Evolutionary conservation across 2,329 filamentous ascomycete species (phyloP).

Genomic region (Phialemonium atrogriseum): DNA sequence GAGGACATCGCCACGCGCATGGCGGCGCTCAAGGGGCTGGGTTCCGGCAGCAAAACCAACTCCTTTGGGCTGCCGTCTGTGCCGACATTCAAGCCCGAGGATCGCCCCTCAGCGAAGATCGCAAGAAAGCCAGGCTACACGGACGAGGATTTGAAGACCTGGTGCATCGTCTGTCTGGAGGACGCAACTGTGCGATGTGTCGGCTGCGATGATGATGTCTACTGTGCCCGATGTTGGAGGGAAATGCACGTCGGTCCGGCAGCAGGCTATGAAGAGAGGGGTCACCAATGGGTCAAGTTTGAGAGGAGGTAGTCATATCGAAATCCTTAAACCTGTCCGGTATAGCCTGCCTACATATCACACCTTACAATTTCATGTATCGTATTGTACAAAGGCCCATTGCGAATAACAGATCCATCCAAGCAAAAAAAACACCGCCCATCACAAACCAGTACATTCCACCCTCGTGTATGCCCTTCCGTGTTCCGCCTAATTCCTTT

Average conservation of each 20-base stretch:
- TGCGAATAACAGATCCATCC: too few relatives aligned
- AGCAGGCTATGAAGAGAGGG: slow-evolving; percentile 62
- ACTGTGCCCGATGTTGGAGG: slow-evolving; percentile 71
- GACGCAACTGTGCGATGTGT: slow-evolving; percentile 66
- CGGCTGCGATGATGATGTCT: slow-evolving; percentile 64
- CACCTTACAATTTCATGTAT: too few relatives aligned
- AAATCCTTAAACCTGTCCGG: too few relatives aligned
- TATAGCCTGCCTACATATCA: too few relatives aligned
- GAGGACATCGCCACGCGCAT: slow-evolving; percentile 43
- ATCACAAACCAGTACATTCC: too few relatives aligned
- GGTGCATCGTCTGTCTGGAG: slow-evolving; percentile 78
- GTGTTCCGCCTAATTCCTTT: too few relatives aligned
- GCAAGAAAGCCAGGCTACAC: slow-evolving; percentile 38
- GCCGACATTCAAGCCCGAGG: slow-evolving; percentile 39
- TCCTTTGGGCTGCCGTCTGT: slow-evolving; percentile 38
- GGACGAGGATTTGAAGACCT: slow-evolving; percentile 65
- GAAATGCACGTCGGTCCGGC: slow-evolving; percentile 67
- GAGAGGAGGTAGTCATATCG: too few relatives aligned
- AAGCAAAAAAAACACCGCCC: too few relatives aligned
- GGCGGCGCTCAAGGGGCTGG: slow-evolving; percentile 37
- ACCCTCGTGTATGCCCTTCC: too few relatives aligned
- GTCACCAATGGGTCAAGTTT: slow-evolving; percentile 59
- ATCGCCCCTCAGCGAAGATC: slow-evolving; percentile 29
- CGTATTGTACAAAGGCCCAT: too few relatives aligned
- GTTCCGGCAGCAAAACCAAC: slow-evolving; percentile 19